Evolutionary conservation across 1,139 yeast species (phyloP).

Genomic region (Arxiozyma bovina): DNA sequence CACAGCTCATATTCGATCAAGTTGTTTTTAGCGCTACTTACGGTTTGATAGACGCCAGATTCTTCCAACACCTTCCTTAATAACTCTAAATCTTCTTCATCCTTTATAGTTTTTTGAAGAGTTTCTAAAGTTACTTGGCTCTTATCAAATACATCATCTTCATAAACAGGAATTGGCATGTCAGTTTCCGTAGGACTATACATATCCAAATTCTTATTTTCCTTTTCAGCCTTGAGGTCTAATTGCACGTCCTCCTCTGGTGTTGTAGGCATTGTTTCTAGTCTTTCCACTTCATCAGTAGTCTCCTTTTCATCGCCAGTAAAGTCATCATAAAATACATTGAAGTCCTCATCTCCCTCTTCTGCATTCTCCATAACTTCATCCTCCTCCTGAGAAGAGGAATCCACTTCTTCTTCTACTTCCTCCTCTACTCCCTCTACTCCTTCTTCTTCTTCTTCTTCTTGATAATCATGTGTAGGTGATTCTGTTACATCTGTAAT

Average conservation of each 20-base stretch:
- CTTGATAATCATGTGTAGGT: constrained; percentile 10
- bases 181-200: constrained; percentile 22
- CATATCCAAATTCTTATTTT: constrained; percentile 3
- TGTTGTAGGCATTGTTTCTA: constrained; percentile 7
- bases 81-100: constrained; percentile 61
- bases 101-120: constrained; percentile 51
- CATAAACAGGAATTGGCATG: constrained; percentile 22
- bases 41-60: background rate
- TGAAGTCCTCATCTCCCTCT: background rate
- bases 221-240: background rate
- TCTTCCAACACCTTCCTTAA: constrained; percentile 39
- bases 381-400: background rate
- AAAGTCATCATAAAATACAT: constrained; percentile 3
- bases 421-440: constrained; percentile 6
- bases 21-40: constrained; percentile 3
- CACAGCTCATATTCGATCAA: constrained; percentile 14
- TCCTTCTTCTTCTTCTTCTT: constrained; percentile 9
- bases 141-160: constrained; percentile 18
- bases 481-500: constrained; percentile 8
- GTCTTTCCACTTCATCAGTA: background rate
- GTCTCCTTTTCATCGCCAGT: background rate
- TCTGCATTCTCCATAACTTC: constrained; percentile 1
- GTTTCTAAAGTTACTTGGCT: constrained; percentile 38
- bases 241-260: background rate
- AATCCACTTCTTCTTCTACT: constrained; percentile 7